Conservation (phyloP, 495 filamentous ascomycete genomes). For the Penicillium dipodomyicola region DNA sequence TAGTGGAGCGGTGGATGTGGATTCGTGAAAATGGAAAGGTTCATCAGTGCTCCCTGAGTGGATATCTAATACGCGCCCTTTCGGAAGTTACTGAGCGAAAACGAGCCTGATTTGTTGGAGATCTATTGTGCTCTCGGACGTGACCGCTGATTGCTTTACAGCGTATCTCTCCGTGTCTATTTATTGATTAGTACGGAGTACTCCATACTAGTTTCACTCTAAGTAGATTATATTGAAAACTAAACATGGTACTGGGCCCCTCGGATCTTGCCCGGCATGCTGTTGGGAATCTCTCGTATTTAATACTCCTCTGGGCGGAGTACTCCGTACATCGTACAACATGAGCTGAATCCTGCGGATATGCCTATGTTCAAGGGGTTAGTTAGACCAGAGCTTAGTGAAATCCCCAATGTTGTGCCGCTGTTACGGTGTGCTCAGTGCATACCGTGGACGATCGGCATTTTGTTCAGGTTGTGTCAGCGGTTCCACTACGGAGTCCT, state of each 20-base stretch:
- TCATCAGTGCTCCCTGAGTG: conserved; percentile 7
- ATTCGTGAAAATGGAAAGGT: conserved; percentile 10
- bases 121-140: conserved; percentile 18
- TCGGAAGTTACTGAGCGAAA: conserved; percentile 18
- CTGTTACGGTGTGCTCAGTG: conserved; percentile 18
- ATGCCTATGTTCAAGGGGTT: not conserved
- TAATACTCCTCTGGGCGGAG: not conserved
- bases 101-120: conserved; percentile 16
- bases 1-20: conserved; percentile 10
- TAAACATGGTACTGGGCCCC: conserved; percentile 9
- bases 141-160: conserved; percentile 16
- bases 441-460: conserved; percentile 29
- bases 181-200: not conserved
- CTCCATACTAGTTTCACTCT: not conserved
- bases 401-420: not conserved
- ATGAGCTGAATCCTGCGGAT: not conserved
- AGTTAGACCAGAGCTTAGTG: not conserved
- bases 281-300: conserved; percentile 5
- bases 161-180: not conserved
- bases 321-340: not conserved
- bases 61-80: conserved; percentile 8
- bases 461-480: conserved; percentile 21
- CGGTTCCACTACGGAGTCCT: conserved; percentile 16
- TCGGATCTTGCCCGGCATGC: conserved; percentile 18
- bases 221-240: not conserved